Evolutionary conservation across 2,329 filamentous ascomycete genomes (phyloP).

Genomic region (Colletotrichum sp.): DNA sequence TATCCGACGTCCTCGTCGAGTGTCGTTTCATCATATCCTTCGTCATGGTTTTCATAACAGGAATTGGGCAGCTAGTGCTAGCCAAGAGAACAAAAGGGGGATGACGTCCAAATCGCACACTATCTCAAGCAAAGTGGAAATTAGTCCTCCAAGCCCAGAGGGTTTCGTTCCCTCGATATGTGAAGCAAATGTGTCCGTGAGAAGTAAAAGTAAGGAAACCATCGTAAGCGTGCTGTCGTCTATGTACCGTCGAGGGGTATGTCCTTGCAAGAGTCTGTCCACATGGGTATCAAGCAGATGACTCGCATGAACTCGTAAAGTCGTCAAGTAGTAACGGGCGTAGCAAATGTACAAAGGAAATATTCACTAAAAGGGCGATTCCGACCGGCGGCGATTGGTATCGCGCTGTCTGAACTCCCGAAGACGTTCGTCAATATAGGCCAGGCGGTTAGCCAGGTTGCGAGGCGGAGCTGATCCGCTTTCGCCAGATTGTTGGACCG

Average conservation of each 20-base stretch:
- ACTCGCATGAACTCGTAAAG: constrained; percentile 18
- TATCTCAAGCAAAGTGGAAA: constrained; percentile 5
- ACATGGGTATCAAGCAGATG: constrained; percentile 13
- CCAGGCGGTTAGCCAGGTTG: constrained; percentile 56
- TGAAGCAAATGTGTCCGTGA: constrained; percentile 19
- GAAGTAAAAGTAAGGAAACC: constrained; percentile 13
- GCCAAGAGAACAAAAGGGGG: neutral
- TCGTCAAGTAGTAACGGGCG: constrained; percentile 17
- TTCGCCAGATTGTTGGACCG: constrained; percentile 54
- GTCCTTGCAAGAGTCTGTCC: constrained; percentile 17
- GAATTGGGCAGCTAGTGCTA: neutral
- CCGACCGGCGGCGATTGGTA: constrained; percentile 46
- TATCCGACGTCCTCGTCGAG: constrained; percentile 9
- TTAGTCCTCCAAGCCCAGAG: constrained; percentile 14
- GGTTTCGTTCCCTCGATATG: constrained; percentile 9
- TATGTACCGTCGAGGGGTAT: constrained; percentile 17
- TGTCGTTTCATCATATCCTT: constrained; percentile 20
- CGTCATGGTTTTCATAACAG: constrained; percentile 15
- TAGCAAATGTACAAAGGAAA: constrained; percentile 27
- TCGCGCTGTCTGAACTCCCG: constrained; percentile 57
- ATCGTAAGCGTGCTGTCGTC: constrained; percentile 20
- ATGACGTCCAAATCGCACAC: constrained; percentile 5
- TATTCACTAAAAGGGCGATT: constrained; percentile 50
- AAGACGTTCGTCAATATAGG: constrained; percentile 64
- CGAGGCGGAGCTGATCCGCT: constrained; percentile 40